These are phyloP conservation scores for Hyaloscypha variabilis DNA, from an alignment of 495 filamentous ascomycete genomes.

Conservation along the genomic window DNA sequence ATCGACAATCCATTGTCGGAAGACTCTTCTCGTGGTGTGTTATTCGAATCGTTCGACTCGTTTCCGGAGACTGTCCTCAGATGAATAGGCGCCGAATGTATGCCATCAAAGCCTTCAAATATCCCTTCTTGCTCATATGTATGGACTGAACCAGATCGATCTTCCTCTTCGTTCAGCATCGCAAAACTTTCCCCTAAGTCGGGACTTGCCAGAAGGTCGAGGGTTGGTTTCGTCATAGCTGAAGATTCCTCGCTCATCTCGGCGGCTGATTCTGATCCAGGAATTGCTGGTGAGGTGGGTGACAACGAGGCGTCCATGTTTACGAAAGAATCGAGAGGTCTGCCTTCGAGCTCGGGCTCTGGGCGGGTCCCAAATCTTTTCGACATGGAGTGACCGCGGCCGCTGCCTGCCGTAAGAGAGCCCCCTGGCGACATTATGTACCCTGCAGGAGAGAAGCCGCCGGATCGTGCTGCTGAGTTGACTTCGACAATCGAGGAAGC, in stretches of 20 bases:
- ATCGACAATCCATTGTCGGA: constrained; percentile 31
- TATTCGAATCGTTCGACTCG: neutral
- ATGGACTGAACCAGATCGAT: constrained; percentile 61
- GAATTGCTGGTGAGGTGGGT: constrained; percentile 30
- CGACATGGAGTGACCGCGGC: constrained; percentile 61
- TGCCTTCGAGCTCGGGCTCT: constrained; percentile 50
- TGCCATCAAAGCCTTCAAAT: constrained; percentile 94
- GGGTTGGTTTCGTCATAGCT: constrained; percentile 28
- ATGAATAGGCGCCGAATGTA: constrained; percentile 55
- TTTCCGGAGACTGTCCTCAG: neutral
- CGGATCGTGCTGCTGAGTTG: constrained; percentile 65
- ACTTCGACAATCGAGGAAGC: constrained; percentile 69
- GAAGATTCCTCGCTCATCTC: constrained; percentile 21
- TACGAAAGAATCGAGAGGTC: constrained; percentile 42
- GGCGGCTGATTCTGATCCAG: constrained; percentile 30
- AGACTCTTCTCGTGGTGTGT: constrained; percentile 19
- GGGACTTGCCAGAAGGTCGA: constrained; percentile 8
- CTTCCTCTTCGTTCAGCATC: constrained; percentile 30
- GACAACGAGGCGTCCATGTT: constrained; percentile 24
- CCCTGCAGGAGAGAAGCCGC: constrained; percentile 72
- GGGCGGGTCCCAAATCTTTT: constrained; percentile 53
- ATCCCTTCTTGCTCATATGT: constrained; percentile 71
- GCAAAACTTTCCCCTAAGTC: constrained; percentile 4
- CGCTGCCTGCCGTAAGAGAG: constrained; percentile 58
- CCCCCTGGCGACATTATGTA: constrained; percentile 66